Evolutionary conservation across 2,329 filamentous ascomycete genomes (phyloP), one percentile per base, ranked within the genome.

Genomic region (Alternaria sp.): DNA sequence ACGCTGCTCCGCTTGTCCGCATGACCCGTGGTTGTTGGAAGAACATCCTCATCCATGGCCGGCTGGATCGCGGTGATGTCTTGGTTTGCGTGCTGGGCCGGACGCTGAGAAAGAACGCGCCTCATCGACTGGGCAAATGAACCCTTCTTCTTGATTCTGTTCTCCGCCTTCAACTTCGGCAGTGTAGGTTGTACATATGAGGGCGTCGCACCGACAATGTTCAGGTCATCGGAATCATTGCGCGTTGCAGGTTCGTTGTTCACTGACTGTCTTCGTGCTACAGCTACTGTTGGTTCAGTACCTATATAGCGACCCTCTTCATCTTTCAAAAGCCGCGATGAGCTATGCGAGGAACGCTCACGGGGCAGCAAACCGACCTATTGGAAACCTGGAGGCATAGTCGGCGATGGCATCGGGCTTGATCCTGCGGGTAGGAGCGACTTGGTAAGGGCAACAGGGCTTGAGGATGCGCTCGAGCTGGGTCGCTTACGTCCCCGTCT

Each of bases 301-400:
- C 8, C 16, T 0, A 11, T 20, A 11, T 44, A 12, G 22, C 12
- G 7, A 8, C 11, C 11, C 4, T 4, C 4, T n/a, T 46, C 38
- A 18, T 9, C 39, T 26, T 7, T 7, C 24, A 2, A 2, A 24
- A 20, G 12, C 18, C 5, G 22, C 32, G 9, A 32, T 16, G 14
- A 7, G 8, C 32, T 38, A 6, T 47, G 12, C 5, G 47, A 54
- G 7, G 28, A 41, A 14, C 47, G 57, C 57, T 65, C 60, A 36
- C 57, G 53, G 8, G 63, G 63, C 8, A 63, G 43, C 14, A 65
- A 16, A 6, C 60, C 48, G 7, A 63, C 51, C 20, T 61, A 36
- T 34, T 61, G 38, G 48, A 63, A 65, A 7, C 60, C 63, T 3
- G 51, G 30, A 22, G 42, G 58, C 12, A 63, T 44, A 14, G 18